Evolutionary conservation across 805 yeast species (phyloP).

Genomic region (Nakazawaea wickerhamii): DNA sequence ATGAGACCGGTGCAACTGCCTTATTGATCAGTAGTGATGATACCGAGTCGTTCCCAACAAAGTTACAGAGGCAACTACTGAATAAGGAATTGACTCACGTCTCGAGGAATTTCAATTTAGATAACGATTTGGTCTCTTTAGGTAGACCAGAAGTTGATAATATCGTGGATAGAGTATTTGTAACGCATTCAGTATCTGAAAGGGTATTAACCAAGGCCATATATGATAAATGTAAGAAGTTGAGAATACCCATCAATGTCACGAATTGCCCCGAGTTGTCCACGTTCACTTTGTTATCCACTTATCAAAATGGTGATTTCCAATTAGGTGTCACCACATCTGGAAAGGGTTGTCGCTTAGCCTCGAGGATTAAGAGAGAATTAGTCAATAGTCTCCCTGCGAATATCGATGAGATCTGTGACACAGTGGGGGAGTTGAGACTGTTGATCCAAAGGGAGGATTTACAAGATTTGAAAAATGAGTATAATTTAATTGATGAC

Average conservation of each 20-base stretch:
- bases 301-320: constrained; percentile 64
- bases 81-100: constrained; percentile 25
- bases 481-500: constrained; percentile 42
- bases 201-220: constrained; percentile 32
- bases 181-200: constrained; percentile 34
- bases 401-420: constrained; percentile 64
- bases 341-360: constrained; percentile 86
- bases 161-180: constrained; percentile 74
- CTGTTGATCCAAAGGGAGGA: constrained; percentile 49
- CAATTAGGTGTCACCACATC: constrained; percentile 81
- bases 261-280: constrained; percentile 68
- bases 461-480: constrained; percentile 22
- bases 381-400: constrained; percentile 58
- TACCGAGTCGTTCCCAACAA: constrained; percentile 20
- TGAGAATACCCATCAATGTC: constrained; percentile 79
- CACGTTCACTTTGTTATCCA: constrained; percentile 71
- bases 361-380: constrained; percentile 74
- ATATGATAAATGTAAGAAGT: constrained; percentile 44
- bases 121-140: constrained; percentile 40
- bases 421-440: constrained; percentile 64
- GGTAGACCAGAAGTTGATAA: constrained; percentile 61
- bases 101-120: constrained; percentile 28
- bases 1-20: constrained; percentile 53
- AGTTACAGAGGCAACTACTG: constrained; percentile 23
- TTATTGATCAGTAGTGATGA: constrained; percentile 36